Conservation (phyloP, 768 basidiomycete genomes). For the Termitomyces sp. region DNA sequence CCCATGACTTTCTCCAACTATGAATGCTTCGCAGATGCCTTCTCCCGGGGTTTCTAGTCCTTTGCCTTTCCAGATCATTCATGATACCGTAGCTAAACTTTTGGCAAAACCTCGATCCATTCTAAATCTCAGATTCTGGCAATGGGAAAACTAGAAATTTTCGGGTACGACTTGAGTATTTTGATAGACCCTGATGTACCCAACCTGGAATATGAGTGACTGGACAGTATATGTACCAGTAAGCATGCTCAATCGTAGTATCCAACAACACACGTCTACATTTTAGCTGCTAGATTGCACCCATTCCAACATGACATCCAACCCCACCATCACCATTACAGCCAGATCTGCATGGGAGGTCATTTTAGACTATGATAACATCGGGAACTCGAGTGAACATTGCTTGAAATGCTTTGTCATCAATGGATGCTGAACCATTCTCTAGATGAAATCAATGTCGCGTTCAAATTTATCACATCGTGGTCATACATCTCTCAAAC, state of each 20-base stretch:
- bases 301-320: background rate
- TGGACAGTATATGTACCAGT: background rate
- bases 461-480: background rate
- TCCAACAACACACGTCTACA: background rate
- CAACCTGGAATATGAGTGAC: background rate
- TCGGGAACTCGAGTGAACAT: background rate
- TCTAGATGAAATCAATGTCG: background rate
- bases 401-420: background rate
- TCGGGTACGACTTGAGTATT: too few relatives aligned
- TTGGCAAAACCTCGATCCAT: too few relatives aligned
- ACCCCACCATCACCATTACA: background rate
- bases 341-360: background rate
- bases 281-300: background rate
- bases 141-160: too few relatives aligned
- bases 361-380: conserved; percentile 3
- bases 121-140: too few relatives aligned
- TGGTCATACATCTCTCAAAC: background rate
- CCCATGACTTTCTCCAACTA: too few relatives aligned
- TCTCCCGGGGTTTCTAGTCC: too few relatives aligned
- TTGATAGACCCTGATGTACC: too few relatives aligned
- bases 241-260: background rate
- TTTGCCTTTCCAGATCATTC: too few relatives aligned
- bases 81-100: too few relatives aligned
- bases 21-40: too few relatives aligned
- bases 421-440: background rate